Evolutionary conservation across 768 basidiomycete genomes (phyloP).

Genomic region (Galerina sulciceps): DNA sequence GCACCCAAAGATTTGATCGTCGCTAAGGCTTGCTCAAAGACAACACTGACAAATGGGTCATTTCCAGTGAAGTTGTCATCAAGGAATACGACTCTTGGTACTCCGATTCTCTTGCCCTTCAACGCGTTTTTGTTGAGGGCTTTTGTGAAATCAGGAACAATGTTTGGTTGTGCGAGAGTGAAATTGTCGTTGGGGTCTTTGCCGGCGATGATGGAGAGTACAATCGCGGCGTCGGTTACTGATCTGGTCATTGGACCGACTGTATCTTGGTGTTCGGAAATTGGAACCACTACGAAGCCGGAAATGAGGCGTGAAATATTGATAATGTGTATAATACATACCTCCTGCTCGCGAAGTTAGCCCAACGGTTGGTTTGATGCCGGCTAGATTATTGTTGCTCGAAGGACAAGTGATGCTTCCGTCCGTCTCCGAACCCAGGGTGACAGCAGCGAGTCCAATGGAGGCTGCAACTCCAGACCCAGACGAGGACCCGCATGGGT

Average conservation of each 20-base stretch:
- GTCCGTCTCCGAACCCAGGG: constrained; percentile 54
- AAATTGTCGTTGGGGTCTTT: constrained; percentile 58
- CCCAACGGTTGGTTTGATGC: constrained; percentile 65
- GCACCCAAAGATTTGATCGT: constrained; percentile 46
- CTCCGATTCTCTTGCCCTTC: constrained; percentile 55
- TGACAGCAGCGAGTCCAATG: constrained; percentile 53
- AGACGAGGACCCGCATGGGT: constrained; percentile 62
- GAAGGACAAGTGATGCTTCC: constrained; percentile 61
- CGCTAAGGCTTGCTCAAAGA: constrained; percentile 43
- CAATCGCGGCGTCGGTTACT: constrained; percentile 55
- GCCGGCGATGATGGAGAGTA: constrained; percentile 61
- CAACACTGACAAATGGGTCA: constrained; percentile 38
- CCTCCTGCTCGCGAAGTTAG: constrained; percentile 64
- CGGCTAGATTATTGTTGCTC: constrained; percentile 56
- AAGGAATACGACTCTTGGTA: constrained; percentile 47
- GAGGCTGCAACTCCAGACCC: constrained; percentile 61
- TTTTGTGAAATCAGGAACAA: constrained; percentile 58
- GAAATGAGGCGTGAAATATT: background rate
- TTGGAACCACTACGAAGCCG: constrained; percentile 50
- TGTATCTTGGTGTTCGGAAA: constrained; percentile 60
- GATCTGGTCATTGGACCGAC: constrained; percentile 62
- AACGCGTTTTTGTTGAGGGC: constrained; percentile 54
- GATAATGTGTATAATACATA: constrained; percentile 17
- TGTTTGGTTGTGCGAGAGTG: constrained; percentile 53
- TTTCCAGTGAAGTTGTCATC: constrained; percentile 35